Conservation (phyloP, 139 green algal species). For the Desmodesmus armatus region DNA sequence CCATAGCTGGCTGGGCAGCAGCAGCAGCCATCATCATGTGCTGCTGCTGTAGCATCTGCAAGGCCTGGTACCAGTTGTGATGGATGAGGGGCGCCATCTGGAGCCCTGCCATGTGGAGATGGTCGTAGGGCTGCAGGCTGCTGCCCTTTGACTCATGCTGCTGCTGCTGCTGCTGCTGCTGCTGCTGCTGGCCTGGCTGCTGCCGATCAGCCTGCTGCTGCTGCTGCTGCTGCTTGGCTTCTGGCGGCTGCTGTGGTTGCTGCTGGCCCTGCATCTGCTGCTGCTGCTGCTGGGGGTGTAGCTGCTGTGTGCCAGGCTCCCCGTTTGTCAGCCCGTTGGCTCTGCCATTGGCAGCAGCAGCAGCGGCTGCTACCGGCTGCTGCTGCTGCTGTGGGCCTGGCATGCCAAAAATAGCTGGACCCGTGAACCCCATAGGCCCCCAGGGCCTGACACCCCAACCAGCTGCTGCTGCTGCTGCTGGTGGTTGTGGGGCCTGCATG, state of each 20-base stretch:
- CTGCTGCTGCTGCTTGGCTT: background rate
- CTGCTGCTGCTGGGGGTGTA: slow-evolving; percentile 11
- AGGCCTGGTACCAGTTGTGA: slow-evolving; percentile 13
- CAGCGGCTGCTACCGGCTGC: background rate
- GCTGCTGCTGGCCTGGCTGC: background rate
- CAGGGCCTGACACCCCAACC: too few species aligned
- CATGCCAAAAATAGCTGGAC: slow-evolving; percentile 26
- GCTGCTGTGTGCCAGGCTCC: too few species aligned
- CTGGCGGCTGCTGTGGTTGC: background rate
- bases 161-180: background rate
- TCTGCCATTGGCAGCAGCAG: too few species aligned
- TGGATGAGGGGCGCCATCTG: slow-evolving; percentile 41
- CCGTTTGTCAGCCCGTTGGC: too few species aligned
- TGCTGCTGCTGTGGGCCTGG: slow-evolving; percentile 5
- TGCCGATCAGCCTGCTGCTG: background rate
- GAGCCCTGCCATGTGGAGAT: slow-evolving; percentile 25
- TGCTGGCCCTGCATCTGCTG: background rate
- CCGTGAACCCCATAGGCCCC: too few species aligned
- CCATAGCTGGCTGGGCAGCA: too few species aligned
- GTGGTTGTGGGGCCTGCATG: too few species aligned
- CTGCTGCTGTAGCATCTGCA: slow-evolving; percentile 26
- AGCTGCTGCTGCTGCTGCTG: too few species aligned
- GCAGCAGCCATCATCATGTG: slow-evolving; percentile 8
- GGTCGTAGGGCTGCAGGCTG: slow-evolving; percentile 4
- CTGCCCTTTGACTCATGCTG: slow-evolving; percentile 2